Base-by-base conservation (phyloP, 371 early-diverging fungal genomes). In the Circinella minor region DNA sequence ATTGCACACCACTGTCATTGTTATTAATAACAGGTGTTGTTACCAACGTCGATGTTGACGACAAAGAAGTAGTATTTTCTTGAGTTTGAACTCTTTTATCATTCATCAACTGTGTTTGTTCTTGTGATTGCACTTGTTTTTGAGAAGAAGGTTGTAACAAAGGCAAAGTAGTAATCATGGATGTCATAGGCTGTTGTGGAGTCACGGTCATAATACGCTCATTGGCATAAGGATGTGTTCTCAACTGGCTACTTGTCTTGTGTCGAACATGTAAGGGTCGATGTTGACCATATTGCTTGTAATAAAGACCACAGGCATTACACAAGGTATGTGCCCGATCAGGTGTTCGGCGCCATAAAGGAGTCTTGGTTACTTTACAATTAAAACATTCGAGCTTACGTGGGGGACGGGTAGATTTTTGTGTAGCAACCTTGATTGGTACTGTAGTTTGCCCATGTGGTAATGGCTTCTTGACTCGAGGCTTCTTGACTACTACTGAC, bases 281-380 rank as follows among this genome's bases (percentile, higher is more conserved):
- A 65, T 93, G 92, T 4, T 81, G 82, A 18, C 89, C 86, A 74
- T 92, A 91, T 67, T 90, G 91, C 78, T 92, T 92, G 67, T 84
- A 91, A 77, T 92, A 94, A n/a, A 92, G 81, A 27, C 92, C 93
- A 74, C 95, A 95, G 3, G 95, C 93, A 77, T 95, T 95, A 78
- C 94, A 95, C 13, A 94, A 83, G n/a, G 88, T 87, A 68, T 93
- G 92, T 54, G 82, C 79, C 47, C 90, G 86, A 69, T 93, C 93
- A 36, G 90, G 88, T 36, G 94, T 92, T 38, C 93, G 82, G 36
- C 94, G 85, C 95, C 95, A 93, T 11, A 94, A 81, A 46, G 95
- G 95, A 1, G 94, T 93, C 73, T 86, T 84, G 66, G 89, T 92
- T 5, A 92, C 91, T 46, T 87, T 85, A 71, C 94, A 94, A 76